phyloP scores from a whole-genome alignment of 1,284 basidiomycete genomes.

The Ganoderma sinense region DNA sequence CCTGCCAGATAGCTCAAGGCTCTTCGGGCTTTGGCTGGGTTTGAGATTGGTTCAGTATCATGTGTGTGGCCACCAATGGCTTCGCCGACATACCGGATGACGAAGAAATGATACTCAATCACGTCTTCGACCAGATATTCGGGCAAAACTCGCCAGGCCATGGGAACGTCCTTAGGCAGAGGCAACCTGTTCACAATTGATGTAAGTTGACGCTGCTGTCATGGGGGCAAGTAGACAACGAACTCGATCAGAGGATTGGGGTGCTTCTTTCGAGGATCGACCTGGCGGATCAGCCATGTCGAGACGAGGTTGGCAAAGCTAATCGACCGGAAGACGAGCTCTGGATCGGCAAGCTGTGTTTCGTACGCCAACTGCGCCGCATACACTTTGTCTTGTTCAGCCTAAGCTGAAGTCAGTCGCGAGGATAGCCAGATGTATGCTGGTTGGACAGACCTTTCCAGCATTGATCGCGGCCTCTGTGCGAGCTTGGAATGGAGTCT shows the following conservation, averaged over 20 bases:
- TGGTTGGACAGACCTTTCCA: not conserved
- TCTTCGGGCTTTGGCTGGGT: slow-evolving; percentile 77
- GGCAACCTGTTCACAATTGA: slow-evolving; percentile 66
- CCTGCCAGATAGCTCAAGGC: slow-evolving; percentile 84
- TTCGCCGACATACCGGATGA: slow-evolving; percentile 69
- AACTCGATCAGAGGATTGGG: slow-evolving; percentile 77
- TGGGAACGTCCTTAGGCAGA: slow-evolving; percentile 85
- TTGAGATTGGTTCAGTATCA: not conserved
- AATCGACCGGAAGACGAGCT: slow-evolving; percentile 82
- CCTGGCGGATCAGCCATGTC: slow-evolving; percentile 93
- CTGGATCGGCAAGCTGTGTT: slow-evolving; percentile 88
- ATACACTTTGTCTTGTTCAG: slow-evolving; percentile 73
- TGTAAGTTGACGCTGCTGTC: too few relatives aligned
- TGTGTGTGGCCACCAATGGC: not conserved
- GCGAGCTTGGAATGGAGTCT: slow-evolving; percentile 76
- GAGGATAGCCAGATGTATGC: not conserved
- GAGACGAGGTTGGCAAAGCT: slow-evolving; percentile 91
- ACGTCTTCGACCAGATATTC: slow-evolving; percentile 97
- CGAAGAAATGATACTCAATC: slow-evolving; percentile 88
- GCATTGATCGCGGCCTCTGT: slow-evolving; percentile 73
- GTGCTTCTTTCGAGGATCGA: slow-evolving; percentile 86
- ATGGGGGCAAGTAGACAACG: slow-evolving; percentile 37
- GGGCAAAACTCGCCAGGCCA: slow-evolving; percentile 88
- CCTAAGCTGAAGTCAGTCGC: slow-evolving; percentile 44
- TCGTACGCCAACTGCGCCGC: slow-evolving; percentile 82